Conservation (phyloP, 495 filamentous ascomycete species). For the Letharia columbiana region DNA sequence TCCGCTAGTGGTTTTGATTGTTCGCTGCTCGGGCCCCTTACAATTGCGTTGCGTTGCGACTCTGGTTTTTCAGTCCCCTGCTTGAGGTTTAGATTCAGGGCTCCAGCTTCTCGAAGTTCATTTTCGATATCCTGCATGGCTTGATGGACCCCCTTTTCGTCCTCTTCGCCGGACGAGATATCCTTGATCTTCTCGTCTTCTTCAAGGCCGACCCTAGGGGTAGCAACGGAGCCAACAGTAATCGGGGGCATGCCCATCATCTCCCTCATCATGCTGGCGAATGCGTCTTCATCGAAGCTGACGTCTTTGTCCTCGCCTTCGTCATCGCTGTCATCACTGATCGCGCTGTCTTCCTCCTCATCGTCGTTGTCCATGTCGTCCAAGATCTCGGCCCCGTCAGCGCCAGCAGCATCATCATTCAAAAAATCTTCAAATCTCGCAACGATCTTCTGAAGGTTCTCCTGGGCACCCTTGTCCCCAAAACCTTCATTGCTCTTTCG, state of each 20-base stretch:
- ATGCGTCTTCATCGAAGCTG: constrained; percentile 77
- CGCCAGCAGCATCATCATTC: constrained; percentile 72
- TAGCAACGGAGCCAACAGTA: not conserved
- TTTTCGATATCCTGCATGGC: constrained; percentile 70
- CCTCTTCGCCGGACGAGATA: constrained; percentile 39
- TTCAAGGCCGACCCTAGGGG: not conserved
- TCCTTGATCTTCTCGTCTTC: not conserved
- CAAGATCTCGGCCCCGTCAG: constrained; percentile 65
- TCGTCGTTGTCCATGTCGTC: constrained; percentile 65
- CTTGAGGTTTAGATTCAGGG: constrained; percentile 45
- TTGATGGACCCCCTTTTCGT: constrained; percentile 60
- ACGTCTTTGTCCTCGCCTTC: constrained; percentile 65
- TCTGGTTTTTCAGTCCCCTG: not conserved
- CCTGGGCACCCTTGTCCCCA: constrained; percentile 71
- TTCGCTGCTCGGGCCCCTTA: constrained; percentile 17
- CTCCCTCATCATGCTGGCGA: constrained; percentile 80
- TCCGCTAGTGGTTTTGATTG: constrained; percentile 15
- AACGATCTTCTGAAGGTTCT: constrained; percentile 81
- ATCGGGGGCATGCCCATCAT: constrained; percentile 66
- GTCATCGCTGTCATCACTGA: constrained; percentile 30
- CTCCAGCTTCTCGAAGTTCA: constrained; percentile 71
- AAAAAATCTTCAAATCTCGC: constrained; percentile 86
- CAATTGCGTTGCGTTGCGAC: constrained; percentile 23
- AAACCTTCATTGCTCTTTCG: constrained; percentile 39
- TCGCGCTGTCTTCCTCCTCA: constrained; percentile 47